Percentiles rank a stretch among this genome's conserved stretches.
These are phyloP conservation scores for Coniochaeta pulveracea DNA, from an alignment of 2,329 filamentous ascomycete genomes.

Conservation along the genomic window DNA sequence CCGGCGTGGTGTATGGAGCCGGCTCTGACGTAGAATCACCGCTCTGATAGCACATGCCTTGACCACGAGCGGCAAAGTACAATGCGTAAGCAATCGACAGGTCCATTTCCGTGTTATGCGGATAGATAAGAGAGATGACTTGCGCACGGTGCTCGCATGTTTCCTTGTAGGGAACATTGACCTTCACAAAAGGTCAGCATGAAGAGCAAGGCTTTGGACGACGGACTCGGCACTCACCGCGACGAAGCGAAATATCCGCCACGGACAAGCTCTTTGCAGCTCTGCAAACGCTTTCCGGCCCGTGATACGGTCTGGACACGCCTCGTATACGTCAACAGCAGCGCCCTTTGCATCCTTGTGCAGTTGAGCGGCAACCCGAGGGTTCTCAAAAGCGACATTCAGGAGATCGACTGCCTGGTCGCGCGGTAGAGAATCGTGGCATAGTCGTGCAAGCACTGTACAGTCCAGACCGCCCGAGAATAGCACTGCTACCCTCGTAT, in stretches of 20 bases:
- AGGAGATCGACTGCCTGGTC: constrained; percentile 71
- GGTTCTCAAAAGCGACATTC: constrained; percentile 96
- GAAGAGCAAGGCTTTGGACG: too few relatives aligned
- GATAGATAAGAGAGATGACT: constrained; percentile 70
- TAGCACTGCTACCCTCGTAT: constrained; percentile 60
- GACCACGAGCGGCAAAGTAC: constrained; percentile 84
- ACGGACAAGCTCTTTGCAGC: constrained; percentile 56
- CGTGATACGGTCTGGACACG: constrained; percentile 83
- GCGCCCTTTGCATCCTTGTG: constrained; percentile 19
- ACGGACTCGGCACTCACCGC: constrained; percentile 31
- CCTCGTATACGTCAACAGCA: constrained; percentile 49
- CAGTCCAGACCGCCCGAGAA: constrained; percentile 96
- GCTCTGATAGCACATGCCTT: constrained; percentile 32
- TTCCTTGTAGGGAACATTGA: constrained; percentile 75
- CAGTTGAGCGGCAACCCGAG: constrained; percentile 52
- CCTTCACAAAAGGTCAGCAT: constrained; percentile 21
- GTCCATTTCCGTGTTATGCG: constrained; percentile 98
- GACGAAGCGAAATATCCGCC: constrained; percentile 71
- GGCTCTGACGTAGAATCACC: constrained; percentile 5
- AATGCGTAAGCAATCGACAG: constrained; percentile 85
- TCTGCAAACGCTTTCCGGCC: constrained; percentile 73
- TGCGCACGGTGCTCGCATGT: constrained; percentile 55
- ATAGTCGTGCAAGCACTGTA: constrained; percentile 70
- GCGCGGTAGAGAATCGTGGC: constrained; percentile 61
- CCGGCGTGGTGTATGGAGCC: constrained; percentile 50